phyloP scores from a whole-genome alignment of 345 rosid genomes.

The Arabidopsis arenosa region DNA sequence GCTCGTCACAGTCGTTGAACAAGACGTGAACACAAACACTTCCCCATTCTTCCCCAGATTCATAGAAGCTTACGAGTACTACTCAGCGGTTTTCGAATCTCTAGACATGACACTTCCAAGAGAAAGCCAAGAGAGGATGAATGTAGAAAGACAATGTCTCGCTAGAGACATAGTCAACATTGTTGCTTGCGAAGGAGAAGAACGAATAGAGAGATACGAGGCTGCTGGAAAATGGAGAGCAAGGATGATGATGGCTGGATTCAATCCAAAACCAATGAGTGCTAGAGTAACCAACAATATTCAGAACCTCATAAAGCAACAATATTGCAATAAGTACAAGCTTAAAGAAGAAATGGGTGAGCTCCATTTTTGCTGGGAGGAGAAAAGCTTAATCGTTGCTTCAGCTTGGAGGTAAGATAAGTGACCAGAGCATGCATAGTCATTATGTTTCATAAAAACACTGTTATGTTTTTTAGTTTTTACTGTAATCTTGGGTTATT shows the following conservation, averaged over 20 bases:
- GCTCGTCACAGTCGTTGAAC: constrained; percentile 93
- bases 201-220: constrained; percentile 88
- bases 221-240: constrained; percentile 96
- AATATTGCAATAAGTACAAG: constrained; percentile 69
- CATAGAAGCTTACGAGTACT: constrained; percentile 83
- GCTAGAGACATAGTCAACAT: constrained; percentile 95
- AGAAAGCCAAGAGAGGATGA: constrained; percentile 95
- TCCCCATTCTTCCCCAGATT: constrained; percentile 86
- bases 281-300: constrained; percentile 55
- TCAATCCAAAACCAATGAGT: constrained; percentile 69
- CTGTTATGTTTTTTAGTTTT: neutral
- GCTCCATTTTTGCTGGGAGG: constrained; percentile 91
- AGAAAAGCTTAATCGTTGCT: constrained; percentile 82
- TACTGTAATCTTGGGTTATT: constrained; percentile 28
- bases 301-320: constrained; percentile 54
- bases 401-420: constrained; percentile 75
- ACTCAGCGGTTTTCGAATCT: constrained; percentile 88
- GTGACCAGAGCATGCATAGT: constrained; percentile 9
- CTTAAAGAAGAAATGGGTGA: constrained; percentile 68
- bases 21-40: constrained; percentile 92
- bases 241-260: constrained; percentile 95
- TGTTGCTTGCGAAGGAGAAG: constrained; percentile 96
- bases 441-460: constrained; percentile 15
- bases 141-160: constrained; percentile 92
- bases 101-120: constrained; percentile 89